These are phyloP conservation scores for Keithomyces neogunnii DNA, from an alignment of 2,329 filamentous ascomycete genomes.

Conservation along the genomic window DNA sequence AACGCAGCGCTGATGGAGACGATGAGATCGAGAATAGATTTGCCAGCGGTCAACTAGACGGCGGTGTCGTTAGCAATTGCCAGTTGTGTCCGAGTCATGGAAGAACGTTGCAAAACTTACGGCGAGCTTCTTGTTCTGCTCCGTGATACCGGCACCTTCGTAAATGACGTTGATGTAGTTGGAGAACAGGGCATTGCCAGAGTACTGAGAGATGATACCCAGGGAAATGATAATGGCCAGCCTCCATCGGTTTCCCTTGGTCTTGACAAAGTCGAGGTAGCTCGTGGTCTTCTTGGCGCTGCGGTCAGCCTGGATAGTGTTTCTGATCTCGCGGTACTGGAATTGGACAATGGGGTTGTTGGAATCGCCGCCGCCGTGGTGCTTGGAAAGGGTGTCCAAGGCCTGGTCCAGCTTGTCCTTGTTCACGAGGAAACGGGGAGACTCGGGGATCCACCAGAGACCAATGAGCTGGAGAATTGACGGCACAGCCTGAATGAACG, in stretches of 20 bases:
- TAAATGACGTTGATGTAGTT: slow-evolving; percentile 60
- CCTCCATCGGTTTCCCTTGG: slow-evolving; percentile 56
- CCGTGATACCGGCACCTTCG: slow-evolving; percentile 49
- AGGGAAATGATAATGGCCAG: slow-evolving; percentile 54
- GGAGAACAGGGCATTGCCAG: slow-evolving; percentile 57
- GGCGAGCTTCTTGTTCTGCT: slow-evolving; percentile 47
- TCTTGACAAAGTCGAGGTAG: slow-evolving; percentile 54
- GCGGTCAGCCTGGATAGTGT: slow-evolving; percentile 52
- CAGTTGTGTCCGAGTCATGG: no score
- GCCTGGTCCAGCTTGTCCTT: slow-evolving; percentile 57
- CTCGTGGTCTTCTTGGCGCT: slow-evolving; percentile 36
- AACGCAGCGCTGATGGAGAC: slow-evolving; percentile 46
- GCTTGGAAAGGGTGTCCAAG: slow-evolving; percentile 50
- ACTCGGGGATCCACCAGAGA: slow-evolving; percentile 62
- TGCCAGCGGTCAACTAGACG: slow-evolving; percentile 37
- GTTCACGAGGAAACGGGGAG: slow-evolving; percentile 55
- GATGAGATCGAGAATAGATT: slow-evolving; percentile 50
- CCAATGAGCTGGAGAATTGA: slow-evolving; percentile 54
- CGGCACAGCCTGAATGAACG: slow-evolving; percentile 54
- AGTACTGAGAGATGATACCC: slow-evolving; percentile 60
- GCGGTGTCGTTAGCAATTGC: background rate
- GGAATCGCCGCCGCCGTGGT: slow-evolving; percentile 53
- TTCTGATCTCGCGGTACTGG: slow-evolving; percentile 58
- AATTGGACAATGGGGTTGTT: slow-evolving; percentile 55
- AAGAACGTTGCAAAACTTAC: slow-evolving; percentile 21